Evolutionary conservation across 257 asterid species (phyloP).

Genomic region (Jaltomata sinuosa): DNA sequence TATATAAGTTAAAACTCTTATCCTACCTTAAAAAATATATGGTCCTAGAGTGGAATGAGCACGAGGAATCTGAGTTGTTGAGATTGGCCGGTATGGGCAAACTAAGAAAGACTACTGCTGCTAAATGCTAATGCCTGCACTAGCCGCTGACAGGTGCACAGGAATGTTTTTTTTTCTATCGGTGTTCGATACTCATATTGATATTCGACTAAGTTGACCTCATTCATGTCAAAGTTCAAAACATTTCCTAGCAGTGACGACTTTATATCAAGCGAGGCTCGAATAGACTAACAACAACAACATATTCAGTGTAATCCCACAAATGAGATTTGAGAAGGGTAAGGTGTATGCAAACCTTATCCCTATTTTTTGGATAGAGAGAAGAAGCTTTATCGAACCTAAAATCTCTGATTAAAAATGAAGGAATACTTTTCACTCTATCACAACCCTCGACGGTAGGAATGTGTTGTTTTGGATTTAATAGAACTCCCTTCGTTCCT

Average conservation of each 20-base stretch:
- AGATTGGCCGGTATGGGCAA: neutral
- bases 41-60: neutral
- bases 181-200: neutral
- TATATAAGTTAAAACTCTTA: neutral
- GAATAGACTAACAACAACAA: no score
- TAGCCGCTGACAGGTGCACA: neutral
- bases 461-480: neutral
- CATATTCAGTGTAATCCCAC: no score
- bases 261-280: no score
- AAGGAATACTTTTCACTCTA: neutral
- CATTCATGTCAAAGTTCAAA: no score
- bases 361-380: neutral
- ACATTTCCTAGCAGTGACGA: no score
- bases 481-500: no score
- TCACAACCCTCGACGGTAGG: neutral
- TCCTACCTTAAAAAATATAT: neutral
- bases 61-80: neutral
- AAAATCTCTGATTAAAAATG: neutral
- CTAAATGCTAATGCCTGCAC: neutral
- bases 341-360: neutral
- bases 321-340: no score
- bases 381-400: fast-evolving
- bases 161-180: neutral
- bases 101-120: neutral
- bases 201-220: neutral